A percentile compares a stretch with the other conserved stretches of the same genome.
These are phyloP conservation scores for Chimonanthus praecox DNA, from an alignment of 164 flowering plant genomes.

Conservation along the genomic window DNA sequence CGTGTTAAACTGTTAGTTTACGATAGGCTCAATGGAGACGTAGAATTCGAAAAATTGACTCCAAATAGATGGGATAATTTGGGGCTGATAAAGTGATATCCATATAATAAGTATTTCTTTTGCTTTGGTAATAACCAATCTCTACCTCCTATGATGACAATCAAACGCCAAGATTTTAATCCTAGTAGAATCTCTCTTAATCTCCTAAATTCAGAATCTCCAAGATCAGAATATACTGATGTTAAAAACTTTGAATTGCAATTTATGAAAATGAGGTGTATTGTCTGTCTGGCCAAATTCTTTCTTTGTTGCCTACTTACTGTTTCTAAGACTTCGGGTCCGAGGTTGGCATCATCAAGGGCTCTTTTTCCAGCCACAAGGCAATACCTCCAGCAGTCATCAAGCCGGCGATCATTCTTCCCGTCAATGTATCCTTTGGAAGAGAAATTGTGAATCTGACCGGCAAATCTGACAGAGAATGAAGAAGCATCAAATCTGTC, in stretches of 20 bases:
- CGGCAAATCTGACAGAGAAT: conserved; percentile 55
- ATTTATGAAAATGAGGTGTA: not conserved
- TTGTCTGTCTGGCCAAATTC: not conserved
- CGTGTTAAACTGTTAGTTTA: no score
- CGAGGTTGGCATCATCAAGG: conserved; percentile 62
- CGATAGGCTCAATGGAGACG: no score
- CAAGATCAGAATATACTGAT: not conserved
- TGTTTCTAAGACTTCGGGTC: conserved; percentile 40
- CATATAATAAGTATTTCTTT: no score
- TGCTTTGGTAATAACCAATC: not conserved
- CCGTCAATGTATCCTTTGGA: conserved; percentile 67
- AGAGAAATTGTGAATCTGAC: conserved; percentile 63
- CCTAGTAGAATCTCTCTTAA: no score
- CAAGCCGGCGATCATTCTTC: conserved; percentile 69
- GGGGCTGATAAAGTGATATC: not conserved
- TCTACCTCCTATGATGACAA: no score
- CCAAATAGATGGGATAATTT: not conserved
- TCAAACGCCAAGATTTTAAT: no score
- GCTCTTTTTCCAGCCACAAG: conserved; percentile 67
- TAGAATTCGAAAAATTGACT: no score
- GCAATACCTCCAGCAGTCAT: conserved; percentile 71
- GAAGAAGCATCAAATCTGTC: conserved; percentile 66
- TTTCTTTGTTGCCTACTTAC: conserved; percentile 9
- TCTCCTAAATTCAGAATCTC: not conserved
- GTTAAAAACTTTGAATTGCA: not conserved